Percentiles rank a stretch among this genome's conserved stretches.
These are phyloP conservation scores for Rhizopus stolonifer DNA, from an alignment of 371 early-diverging fungal genomes.

Conservation along the genomic window DNA sequence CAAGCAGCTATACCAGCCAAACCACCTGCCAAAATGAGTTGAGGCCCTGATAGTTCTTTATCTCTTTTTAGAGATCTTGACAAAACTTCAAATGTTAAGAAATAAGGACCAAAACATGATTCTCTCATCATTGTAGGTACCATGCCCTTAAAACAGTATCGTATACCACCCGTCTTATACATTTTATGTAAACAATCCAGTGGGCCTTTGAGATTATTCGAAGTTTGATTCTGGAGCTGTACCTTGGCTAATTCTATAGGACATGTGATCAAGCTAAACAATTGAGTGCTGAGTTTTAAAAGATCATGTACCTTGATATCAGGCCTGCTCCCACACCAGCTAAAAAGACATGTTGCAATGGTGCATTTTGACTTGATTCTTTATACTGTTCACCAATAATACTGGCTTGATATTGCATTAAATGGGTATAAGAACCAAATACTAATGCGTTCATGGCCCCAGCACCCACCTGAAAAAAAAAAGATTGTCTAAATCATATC, in stretches of 20 bases:
- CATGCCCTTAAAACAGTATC: conserved; percentile 68
- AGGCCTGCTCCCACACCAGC: conserved; percentile 70
- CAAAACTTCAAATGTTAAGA: conserved; percentile 68
- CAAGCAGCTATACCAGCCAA: conserved; percentile 75
- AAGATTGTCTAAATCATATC: not conserved
- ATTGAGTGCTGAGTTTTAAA: too few relatives aligned
- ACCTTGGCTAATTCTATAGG: conserved; percentile 72
- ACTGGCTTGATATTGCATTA: conserved; percentile 49
- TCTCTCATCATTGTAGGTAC: conserved; percentile 66
- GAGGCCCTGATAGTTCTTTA: conserved; percentile 50
- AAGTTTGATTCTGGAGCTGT: conserved; percentile 58
- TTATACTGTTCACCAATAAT: not conserved
- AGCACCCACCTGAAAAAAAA: conserved; percentile 59
- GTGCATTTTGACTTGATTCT: conserved; percentile 20
- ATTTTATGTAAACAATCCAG: conserved; percentile 63
- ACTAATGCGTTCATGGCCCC: conserved; percentile 65
- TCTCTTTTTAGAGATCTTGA: conserved; percentile 36
- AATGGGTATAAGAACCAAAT: conserved; percentile 64
- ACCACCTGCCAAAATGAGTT: conserved; percentile 72
- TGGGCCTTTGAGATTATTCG: conserved; percentile 42
- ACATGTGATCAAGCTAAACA: conserved; percentile 60
- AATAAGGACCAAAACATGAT: conserved; percentile 78
- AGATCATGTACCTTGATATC: conserved; percentile 66
- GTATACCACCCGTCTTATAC: conserved; percentile 56
- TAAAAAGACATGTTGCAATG: conserved; percentile 50